Percentiles rank a stretch among this genome's conserved stretches.
Conservation (phyloP, 75 land plant species). For the Cupressus sempervirens region DNA sequence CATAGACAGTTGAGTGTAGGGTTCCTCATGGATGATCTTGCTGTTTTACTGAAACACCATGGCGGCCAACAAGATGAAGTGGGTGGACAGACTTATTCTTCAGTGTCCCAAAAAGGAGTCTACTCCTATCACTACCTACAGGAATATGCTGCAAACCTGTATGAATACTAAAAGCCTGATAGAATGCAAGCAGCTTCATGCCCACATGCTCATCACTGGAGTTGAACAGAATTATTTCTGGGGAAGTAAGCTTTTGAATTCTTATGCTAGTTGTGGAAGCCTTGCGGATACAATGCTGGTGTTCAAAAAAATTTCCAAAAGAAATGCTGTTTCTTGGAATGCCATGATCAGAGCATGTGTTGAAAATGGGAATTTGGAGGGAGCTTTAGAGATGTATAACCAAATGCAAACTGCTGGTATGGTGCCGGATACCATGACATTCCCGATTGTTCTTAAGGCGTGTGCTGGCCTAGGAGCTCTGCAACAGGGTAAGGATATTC, state of each 20-base stretch:
- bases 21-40: not conserved
- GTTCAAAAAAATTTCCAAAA: not conserved
- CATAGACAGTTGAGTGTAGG: not conserved
- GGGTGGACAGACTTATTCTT: not conserved
- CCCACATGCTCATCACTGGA: not conserved
- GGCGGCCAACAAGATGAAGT: not conserved
- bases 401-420: slow-evolving; percentile 42
- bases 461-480: slow-evolving; percentile 22
- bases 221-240: not conserved
- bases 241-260: not conserved
- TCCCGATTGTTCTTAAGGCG: slow-evolving; percentile 48
- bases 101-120: not conserved
- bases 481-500: not conserved
- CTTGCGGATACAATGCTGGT: not conserved
- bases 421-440: slow-evolving; percentile 47
- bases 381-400: slow-evolving; percentile 43
- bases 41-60: not conserved
- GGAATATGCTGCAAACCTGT: not conserved
- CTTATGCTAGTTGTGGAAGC: not conserved
- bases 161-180: not conserved
- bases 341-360: slow-evolving; percentile 51
- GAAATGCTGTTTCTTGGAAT: slow-evolving; percentile 32
- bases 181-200: not conserved
- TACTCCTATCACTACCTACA: not conserved
- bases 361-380: slow-evolving; percentile 28